Evolutionary conservation across 768 basidiomycete genomes (phyloP), one percentile per base, ranked within the genome.

Genomic region (Psilocybe sp.): DNA sequence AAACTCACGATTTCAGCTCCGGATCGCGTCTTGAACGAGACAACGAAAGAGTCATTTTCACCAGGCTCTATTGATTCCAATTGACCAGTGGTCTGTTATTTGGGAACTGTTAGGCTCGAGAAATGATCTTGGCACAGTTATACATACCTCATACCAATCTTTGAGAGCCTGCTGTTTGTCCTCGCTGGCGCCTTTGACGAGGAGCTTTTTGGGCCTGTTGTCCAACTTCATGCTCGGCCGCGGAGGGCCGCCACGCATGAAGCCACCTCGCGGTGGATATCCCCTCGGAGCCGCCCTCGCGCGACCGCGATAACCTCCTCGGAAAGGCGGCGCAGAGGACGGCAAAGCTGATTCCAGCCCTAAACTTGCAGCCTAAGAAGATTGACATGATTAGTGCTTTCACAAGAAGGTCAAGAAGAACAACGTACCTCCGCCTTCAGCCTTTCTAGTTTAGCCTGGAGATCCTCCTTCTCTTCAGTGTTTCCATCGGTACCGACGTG

Each of bases 171-270:
- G 81, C 31, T 82, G 53, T 28, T 72, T 72, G 15, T 78, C 75
- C 33, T 73, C 67, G 14, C 63, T 67, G 8, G 80, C 80, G 34
- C 86, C 89, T 60, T 89, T 86, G 23, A 97, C 72, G 16, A 87
- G 68, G 18, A 97, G 69, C 66, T 81, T 85, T 70, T 84, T 88
- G 9, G 93, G 89, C 14, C 93, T 82, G 61, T 94, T 92, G 66
- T 97, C 93, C 23, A 97, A 79, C 62, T 89, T 89, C 87, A 96
- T 88, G 59, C 84, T 92, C 9, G 75, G 72, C 37, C 86, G 78
- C 9, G 83, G 75, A 40, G 80, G 76, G 2, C 81, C 84, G 49
- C 89, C 88, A 40, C 89, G 81, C 55, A 78, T 73, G 8, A 73
- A 75, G 4, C 56, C 65, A 37, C 81, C 80, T 51, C 87, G 80